Evolutionary conservation across 106 monocot genomes (phyloP).

Genomic region (Dendrobium nobile): DNA sequence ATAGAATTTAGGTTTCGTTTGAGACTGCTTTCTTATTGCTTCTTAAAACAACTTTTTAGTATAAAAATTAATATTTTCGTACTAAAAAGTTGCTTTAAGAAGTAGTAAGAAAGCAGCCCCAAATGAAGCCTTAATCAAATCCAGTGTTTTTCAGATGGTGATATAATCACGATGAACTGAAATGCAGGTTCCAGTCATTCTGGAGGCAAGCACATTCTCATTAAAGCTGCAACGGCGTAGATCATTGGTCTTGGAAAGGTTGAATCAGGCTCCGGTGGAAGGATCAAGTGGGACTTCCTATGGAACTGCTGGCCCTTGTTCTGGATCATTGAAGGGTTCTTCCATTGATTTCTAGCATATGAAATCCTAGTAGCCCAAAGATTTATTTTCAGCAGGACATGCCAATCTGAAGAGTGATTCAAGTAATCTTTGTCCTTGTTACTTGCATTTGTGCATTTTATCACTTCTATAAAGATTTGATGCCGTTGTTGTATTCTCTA

Average conservation of each 20-base stretch:
- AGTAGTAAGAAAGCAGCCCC: no score
- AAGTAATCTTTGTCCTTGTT: no score
- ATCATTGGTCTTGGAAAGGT: slow-evolving; percentile 64
- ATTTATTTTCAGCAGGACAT: no score
- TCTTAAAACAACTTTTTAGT: no score
- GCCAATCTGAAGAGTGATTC: no score
- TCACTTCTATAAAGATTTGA: no score
- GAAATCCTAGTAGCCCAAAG: background rate
- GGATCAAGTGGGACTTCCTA: slow-evolving; percentile 59
- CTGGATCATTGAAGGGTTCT: slow-evolving; percentile 36
- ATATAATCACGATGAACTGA: background rate
- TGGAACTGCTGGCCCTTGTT: slow-evolving; percentile 41
- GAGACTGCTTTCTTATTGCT: no score
- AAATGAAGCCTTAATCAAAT: background rate
- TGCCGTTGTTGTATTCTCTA: no score
- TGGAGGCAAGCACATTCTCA: slow-evolving; percentile 77
- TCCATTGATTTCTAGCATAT: slow-evolving; percentile 52
- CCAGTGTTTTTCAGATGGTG: background rate
- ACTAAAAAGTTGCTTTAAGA: no score
- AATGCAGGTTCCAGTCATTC: slow-evolving; percentile 73
- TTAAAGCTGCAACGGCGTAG: slow-evolving; percentile 63
- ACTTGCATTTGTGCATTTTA: no score
- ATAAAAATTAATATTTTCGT: no score
- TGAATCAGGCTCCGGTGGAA: slow-evolving; percentile 97
- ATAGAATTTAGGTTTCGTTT: background rate